Conservation (phyloP, 2,329 filamentous ascomycete species). For the Canariomyces notabilis region DNA sequence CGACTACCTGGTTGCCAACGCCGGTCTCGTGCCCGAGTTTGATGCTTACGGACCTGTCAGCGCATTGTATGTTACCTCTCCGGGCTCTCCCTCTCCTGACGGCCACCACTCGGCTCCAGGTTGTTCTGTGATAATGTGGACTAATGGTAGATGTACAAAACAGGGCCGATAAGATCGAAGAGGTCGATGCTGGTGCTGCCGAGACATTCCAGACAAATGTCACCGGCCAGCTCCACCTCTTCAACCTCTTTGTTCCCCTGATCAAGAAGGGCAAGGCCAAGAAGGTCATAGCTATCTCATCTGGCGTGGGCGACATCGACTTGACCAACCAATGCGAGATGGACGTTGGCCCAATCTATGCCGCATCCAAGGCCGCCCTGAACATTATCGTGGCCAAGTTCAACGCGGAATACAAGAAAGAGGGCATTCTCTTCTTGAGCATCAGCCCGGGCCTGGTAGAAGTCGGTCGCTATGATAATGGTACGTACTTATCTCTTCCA, state of each 20-base stretch:
- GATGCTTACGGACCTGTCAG: slow-evolving; percentile 24
- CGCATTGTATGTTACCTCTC: neutral
- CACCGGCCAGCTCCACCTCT: slow-evolving; percentile 46
- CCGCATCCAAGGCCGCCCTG: slow-evolving; percentile 46
- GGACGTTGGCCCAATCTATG: slow-evolving; percentile 36
- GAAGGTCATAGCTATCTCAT: slow-evolving; percentile 50
- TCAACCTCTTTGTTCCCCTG: slow-evolving; percentile 49
- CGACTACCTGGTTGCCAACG: slow-evolving; percentile 43
- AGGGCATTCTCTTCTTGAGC: slow-evolving; percentile 48
- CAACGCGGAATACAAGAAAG: slow-evolving; percentile 41
- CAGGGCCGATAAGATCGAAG: slow-evolving; percentile 30
- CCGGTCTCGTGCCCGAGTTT: slow-evolving; percentile 28
- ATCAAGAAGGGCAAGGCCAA: slow-evolving; percentile 46
- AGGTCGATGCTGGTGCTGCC: too few relatives aligned
- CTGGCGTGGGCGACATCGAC: slow-evolving; percentile 44
- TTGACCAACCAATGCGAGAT: slow-evolving; percentile 36
- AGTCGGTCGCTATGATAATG: slow-evolving; percentile 29
- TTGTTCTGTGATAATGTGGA: too few relatives aligned
- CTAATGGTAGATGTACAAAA: too few relatives aligned
- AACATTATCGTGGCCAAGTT: slow-evolving; percentile 52
- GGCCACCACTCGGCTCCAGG: too few relatives aligned
- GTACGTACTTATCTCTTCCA: too few relatives aligned
- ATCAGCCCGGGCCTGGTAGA: slow-evolving; percentile 49
- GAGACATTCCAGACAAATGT: slow-evolving; percentile 45
- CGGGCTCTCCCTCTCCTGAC: too few relatives aligned